These are phyloP conservation scores for Dactylella cylindrospora DNA, from an alignment of 2,329 filamentous ascomycete genomes.

Conservation along the genomic window DNA sequence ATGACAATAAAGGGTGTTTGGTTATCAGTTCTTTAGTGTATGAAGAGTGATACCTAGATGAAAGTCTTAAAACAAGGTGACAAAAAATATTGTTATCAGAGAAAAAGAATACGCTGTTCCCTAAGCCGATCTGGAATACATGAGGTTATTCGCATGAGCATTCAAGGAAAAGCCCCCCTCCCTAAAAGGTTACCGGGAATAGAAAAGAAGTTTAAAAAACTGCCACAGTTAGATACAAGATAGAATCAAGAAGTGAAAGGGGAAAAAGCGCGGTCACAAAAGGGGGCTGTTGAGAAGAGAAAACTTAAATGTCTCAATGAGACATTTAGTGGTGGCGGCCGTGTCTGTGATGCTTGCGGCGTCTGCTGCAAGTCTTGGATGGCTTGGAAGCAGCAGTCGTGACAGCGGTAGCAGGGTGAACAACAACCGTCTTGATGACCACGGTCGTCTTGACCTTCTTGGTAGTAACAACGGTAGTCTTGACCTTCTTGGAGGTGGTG, in stretches of 20 bases:
- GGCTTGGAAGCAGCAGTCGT: background rate
- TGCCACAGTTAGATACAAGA: too few species aligned
- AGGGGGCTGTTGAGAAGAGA: too few species aligned
- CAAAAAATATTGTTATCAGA: too few species aligned
- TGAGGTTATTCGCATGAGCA: too few species aligned
- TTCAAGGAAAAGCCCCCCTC: too few species aligned
- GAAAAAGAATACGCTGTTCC: slow-evolving; percentile 2
- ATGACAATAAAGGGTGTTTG: too few species aligned
- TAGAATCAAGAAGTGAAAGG: background rate
- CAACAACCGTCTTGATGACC: slow-evolving; percentile 6
- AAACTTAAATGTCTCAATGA: too few species aligned
- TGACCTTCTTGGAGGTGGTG: background rate
- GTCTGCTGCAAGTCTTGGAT: slow-evolving; percentile 18
- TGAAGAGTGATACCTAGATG: too few species aligned
- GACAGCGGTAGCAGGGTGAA: background rate
- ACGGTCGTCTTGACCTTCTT: background rate
- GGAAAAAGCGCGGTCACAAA: background rate
- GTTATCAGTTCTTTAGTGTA: too few species aligned
- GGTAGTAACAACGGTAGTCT: slow-evolving; percentile 11
- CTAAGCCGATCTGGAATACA: slow-evolving; percentile 38
- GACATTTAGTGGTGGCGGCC: slow-evolving; percentile 16
- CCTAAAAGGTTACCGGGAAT: too few species aligned
- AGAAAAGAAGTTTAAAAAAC: too few species aligned
- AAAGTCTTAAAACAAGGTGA: too few species aligned
- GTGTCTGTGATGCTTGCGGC: slow-evolving; percentile 6